Percentiles rank a stretch among this genome's conserved stretches.
phyloP scores from a whole-genome alignment of 2,329 filamentous ascomycete genomes.

The Aspergillus neotritici region DNA sequence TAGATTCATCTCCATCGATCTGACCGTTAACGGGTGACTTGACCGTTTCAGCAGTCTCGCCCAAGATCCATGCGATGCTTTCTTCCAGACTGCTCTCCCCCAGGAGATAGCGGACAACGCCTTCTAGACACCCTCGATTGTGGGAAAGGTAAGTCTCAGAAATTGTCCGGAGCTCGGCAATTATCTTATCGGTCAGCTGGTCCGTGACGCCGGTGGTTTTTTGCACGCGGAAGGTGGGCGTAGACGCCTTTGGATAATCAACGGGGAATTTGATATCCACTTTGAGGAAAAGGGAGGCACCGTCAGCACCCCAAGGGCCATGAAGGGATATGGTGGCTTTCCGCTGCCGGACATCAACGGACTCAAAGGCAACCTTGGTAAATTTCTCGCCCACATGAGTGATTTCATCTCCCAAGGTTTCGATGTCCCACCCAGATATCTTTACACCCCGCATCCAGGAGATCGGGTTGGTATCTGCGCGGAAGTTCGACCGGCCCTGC shows the following conservation, averaged over 20 bases:
- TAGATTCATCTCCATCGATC: conserved; percentile 69
- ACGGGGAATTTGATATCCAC: conserved; percentile 54
- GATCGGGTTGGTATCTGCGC: conserved; percentile 53
- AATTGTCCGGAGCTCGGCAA: conserved; percentile 50
- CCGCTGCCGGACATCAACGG: conserved; percentile 51
- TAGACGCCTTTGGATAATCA: conserved; percentile 49
- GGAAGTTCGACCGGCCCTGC: conserved; percentile 43
- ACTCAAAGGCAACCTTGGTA: conserved; percentile 55
- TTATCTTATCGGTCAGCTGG: conserved; percentile 45
- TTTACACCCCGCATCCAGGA: conserved; percentile 62
- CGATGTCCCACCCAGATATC: conserved; percentile 50
- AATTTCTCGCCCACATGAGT: conserved; percentile 57
- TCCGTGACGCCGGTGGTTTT: conserved; percentile 53
- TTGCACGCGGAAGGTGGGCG: conserved; percentile 50
- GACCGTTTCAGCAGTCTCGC: conserved; percentile 52
- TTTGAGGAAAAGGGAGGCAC: conserved; percentile 50
- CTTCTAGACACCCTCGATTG: conserved; percentile 55
- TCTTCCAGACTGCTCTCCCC: conserved; percentile 56
- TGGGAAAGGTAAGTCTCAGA: conserved; percentile 50
- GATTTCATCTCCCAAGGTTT: conserved; percentile 56
- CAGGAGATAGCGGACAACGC: conserved; percentile 55
- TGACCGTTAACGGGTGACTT: conserved; percentile 39
- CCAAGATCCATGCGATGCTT: conserved; percentile 47
- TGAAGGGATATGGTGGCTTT: conserved; percentile 53
- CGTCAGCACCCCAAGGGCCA: conserved; percentile 54